Evolutionary conservation across 2,329 filamentous ascomycete species (phyloP).

Genomic region (Chrysoporthe austroafricana): DNA sequence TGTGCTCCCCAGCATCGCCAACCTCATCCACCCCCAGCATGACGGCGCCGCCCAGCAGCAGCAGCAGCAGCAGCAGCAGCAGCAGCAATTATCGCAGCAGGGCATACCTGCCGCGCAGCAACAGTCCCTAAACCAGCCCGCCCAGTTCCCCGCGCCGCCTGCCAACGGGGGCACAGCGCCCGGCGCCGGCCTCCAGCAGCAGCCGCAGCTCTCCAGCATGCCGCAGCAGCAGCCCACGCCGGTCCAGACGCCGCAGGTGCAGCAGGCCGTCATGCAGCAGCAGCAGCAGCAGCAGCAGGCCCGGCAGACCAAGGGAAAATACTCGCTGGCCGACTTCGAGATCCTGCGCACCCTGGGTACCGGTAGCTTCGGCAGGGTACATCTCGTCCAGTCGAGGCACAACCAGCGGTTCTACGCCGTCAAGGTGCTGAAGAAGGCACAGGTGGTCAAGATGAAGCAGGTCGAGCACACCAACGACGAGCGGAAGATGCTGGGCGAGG

Average conservation of each 20-base stretch:
- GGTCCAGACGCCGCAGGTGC: slow-evolving; percentile 33
- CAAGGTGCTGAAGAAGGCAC: slow-evolving; percentile 97
- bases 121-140: slow-evolving; percentile 24
- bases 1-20: slow-evolving; percentile 70
- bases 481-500: slow-evolving; percentile 90
- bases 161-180: slow-evolving; percentile 36
- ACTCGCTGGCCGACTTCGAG: slow-evolving; percentile 87
- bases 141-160: slow-evolving; percentile 32
- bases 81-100: slow-evolving; percentile 30
- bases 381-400: slow-evolving; percentile 96
- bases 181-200: slow-evolving; percentile 14
- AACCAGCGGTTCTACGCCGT: slow-evolving; percentile 98
- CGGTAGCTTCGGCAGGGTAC: slow-evolving; percentile 94
- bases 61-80: slow-evolving; percentile 35
- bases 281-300: slow-evolving; percentile 44
- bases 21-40: slow-evolving; percentile 72
- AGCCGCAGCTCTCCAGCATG: slow-evolving; percentile 30
- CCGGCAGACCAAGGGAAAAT: slow-evolving; percentile 93
- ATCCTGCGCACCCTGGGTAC: slow-evolving; percentile 92
- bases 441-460: slow-evolving; percentile 99
- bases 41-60: slow-evolving; percentile 45
- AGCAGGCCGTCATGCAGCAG: slow-evolving; percentile 28
- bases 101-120: slow-evolving; percentile 30
- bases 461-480: slow-evolving; percentile 99
- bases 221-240: slow-evolving; percentile 40